Conservation (phyloP, 257 asterid genomes). For the Solanum verrucosum region DNA sequence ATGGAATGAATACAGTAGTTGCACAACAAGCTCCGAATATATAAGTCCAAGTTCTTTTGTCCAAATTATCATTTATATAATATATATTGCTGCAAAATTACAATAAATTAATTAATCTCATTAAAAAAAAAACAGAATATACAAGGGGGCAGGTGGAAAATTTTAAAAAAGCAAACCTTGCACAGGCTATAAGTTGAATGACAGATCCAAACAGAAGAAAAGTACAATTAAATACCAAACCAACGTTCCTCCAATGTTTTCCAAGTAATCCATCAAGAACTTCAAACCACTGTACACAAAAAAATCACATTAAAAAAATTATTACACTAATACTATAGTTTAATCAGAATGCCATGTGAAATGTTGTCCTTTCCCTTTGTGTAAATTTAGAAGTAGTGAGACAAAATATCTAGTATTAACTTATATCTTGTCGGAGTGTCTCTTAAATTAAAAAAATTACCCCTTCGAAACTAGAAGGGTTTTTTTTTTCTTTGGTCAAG, state of each 20-base stretch:
- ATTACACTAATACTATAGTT: neutral
- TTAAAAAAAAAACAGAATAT: neutral
- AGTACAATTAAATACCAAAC: conserved; percentile 91
- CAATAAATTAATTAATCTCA: neutral
- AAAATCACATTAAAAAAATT: neutral
- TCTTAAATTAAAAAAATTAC: neutral
- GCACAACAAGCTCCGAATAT: conserved; percentile 97
- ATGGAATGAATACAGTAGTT: conserved; percentile 85
- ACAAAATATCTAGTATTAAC: neutral
- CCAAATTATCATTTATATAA: conserved; percentile 91
- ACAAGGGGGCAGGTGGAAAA: neutral
- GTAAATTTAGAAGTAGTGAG: neutral
- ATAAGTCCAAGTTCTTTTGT: conserved; percentile 95
- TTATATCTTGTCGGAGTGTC: neutral
- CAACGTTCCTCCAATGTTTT: conserved; percentile 94
- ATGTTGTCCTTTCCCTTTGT: neutral
- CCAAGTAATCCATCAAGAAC: conserved; percentile 93
- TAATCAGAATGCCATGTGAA: conserved; percentile 18
- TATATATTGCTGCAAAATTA: conserved; percentile 68
- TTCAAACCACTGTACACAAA: conserved; percentile 71
- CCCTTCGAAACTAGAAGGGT: neutral
- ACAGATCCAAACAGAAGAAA: conserved; percentile 95
- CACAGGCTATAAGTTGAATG: conserved; percentile 96
- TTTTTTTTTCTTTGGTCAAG: neutral
- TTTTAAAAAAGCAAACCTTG: conserved; percentile 37